Percentiles rank a stretch among this genome's conserved stretches.
Evolutionary conservation across 2,329 filamentous ascomycete genomes (phyloP).

Genomic region (Fusarium bulbicola): DNA sequence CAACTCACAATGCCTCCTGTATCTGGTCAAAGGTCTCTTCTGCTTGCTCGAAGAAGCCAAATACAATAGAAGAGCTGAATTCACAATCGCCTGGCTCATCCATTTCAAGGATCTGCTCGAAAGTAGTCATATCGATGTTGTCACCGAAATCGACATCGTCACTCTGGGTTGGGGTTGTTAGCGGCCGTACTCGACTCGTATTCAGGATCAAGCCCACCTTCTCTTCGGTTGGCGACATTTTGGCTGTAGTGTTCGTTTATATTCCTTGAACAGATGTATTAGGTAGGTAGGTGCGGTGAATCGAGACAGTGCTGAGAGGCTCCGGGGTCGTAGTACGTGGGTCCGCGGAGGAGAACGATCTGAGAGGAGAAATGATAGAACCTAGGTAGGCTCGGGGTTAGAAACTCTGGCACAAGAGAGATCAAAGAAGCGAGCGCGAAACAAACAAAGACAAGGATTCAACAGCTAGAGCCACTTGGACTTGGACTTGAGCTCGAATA

Average conservation of each 20-base stretch:
- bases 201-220: constrained; percentile 42
- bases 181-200: constrained; percentile 1
- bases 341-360: constrained; percentile 8
- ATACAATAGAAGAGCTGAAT: constrained; percentile 89
- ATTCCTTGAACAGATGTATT: constrained; percentile 13
- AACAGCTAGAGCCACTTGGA: constrained; percentile 6
- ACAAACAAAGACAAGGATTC: constrained; percentile 12
- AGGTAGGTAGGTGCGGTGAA: constrained; percentile 2
- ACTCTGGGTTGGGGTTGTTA: constrained; percentile 44
- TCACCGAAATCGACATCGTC: constrained; percentile 71
- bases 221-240: constrained; percentile 47
- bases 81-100: constrained; percentile 89
- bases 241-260: constrained; percentile 26
- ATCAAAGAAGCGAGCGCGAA: constrained; percentile 2
- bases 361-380: constrained; percentile 2
- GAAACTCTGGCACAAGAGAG: not conserved
- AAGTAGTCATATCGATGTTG: constrained; percentile 80
- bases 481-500: not conserved
- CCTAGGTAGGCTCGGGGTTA: constrained; percentile 26
- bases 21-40: constrained; percentile 86
- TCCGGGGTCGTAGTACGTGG: constrained; percentile 21
- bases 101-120: constrained; percentile 98
- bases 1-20: constrained; percentile 82
- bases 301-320: constrained; percentile 11
- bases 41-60: constrained; percentile 92